A percentile compares a stretch with the other conserved stretches of the same genome.
These are phyloP conservation scores for Zychaea mexicana DNA, from an alignment of 371 early-diverging fungal species.

Conservation along the genomic window DNA sequence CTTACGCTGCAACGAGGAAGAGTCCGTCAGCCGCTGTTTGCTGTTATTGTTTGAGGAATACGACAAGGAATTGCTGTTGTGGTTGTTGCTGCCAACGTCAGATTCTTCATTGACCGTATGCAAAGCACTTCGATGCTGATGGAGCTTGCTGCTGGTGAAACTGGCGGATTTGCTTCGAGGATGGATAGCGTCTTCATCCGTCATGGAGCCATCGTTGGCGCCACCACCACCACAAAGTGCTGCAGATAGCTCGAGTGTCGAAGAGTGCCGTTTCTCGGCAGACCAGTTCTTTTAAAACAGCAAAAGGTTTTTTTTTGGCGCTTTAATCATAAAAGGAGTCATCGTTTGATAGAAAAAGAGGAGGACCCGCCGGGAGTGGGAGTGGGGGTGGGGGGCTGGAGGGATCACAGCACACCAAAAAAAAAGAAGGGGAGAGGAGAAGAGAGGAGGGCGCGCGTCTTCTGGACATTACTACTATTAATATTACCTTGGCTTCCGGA, in stretches of 20 bases:
- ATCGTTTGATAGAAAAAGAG: not conserved
- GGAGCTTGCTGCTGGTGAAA: not conserved
- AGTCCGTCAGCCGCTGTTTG: not conserved
- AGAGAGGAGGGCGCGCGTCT: not conserved
- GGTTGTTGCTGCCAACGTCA: not conserved
- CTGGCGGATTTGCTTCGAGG: slow-evolving; percentile 17
- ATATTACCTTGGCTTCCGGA: slow-evolving; percentile 23
- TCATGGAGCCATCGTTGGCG: no score
- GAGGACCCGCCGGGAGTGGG: no score
- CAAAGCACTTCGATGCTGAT: slow-evolving; percentile 21
- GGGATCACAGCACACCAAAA: no score
- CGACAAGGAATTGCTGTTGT: no score
- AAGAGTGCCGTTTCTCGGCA: slow-evolving; percentile 9
- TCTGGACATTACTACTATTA: not conserved
- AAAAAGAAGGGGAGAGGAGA: not conserved
- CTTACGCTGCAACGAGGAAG: slow-evolving; percentile 19
- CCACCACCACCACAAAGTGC: not conserved
- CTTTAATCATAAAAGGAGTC: not conserved
- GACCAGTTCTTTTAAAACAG: slow-evolving; percentile 1
- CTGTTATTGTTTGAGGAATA: no score
- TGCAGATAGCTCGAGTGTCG: slow-evolving; percentile 9
- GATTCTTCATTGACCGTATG: slow-evolving; percentile 44
- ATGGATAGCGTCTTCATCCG: slow-evolving; percentile 4
- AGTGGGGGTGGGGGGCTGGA: not conserved
- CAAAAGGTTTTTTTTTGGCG: not conserved